phyloP scores from a whole-genome alignment of 495 filamentous ascomycete genomes.

The Parathielavia appendiculata region DNA sequence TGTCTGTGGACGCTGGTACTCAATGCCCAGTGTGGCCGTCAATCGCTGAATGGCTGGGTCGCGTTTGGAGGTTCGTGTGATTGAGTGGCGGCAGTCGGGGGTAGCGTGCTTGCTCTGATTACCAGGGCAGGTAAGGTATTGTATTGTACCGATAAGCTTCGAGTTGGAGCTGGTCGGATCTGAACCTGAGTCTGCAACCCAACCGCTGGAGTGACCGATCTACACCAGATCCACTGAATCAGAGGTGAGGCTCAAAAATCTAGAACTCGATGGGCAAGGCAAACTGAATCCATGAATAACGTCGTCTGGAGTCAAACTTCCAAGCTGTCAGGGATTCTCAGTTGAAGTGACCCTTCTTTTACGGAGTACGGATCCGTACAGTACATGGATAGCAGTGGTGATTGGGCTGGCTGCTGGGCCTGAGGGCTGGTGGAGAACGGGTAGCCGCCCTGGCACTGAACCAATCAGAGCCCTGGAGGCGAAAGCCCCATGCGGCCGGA shows the following conservation, averaged over 20 bases:
- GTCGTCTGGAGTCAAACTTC: not conserved
- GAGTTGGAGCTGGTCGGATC: not conserved
- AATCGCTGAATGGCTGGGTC: not conserved
- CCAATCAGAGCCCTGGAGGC: not conserved
- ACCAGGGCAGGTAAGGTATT: not conserved
- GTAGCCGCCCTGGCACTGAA: not conserved
- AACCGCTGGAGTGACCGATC: not conserved
- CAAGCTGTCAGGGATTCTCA: not conserved
- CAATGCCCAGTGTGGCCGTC: not conserved
- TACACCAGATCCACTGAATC: constrained; percentile 1
- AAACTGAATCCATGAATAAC: not conserved
- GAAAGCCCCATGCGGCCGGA: too few relatives aligned
- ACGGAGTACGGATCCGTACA: too few relatives aligned
- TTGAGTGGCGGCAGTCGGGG: not conserved
- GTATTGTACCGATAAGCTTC: too few relatives aligned
- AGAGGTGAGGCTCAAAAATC: not conserved
- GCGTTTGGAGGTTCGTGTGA: constrained; percentile 1
- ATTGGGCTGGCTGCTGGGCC: constrained; percentile 3
- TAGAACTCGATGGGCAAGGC: not conserved
- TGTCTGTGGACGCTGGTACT: not conserved
- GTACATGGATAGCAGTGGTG: constrained; percentile 4
- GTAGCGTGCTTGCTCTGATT: not conserved
- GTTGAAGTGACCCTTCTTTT: not conserved
- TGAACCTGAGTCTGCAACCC: not conserved
- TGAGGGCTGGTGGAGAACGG: not conserved